Evolutionary conservation across 805 yeast species (phyloP).

Genomic region (Aciculoconidium aculeatum): DNA sequence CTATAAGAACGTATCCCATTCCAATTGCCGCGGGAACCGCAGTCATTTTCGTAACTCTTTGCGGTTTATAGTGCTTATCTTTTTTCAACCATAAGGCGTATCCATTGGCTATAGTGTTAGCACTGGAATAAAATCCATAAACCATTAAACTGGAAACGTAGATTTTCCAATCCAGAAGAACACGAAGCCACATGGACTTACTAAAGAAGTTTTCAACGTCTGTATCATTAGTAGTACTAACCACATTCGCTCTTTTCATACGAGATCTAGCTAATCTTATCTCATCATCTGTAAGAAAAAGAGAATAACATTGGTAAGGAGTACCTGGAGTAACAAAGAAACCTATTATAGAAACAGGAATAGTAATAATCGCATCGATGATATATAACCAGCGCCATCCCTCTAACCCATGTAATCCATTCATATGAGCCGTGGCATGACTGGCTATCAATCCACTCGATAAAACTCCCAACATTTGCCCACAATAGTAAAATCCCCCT

Average conservation of each 20-base stretch:
- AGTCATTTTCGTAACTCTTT: slow-evolving; percentile 45
- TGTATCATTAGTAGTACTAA: slow-evolving; percentile 9
- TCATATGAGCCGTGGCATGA: slow-evolving; percentile 26
- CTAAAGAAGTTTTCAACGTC: slow-evolving; percentile 17
- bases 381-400: slow-evolving; percentile 45
- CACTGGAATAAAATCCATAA: no score
- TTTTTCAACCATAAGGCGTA: slow-evolving; percentile 6
- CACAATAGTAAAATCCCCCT: slow-evolving; percentile 26
- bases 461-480: slow-evolving; percentile 11
- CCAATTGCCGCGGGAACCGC: slow-evolving; percentile 58
- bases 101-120: no score
- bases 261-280: slow-evolving; percentile 6
- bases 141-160: slow-evolving; percentile 11
- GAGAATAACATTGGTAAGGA: slow-evolving; percentile 2
- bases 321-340: slow-evolving; percentile 27
- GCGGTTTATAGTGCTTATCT: slow-evolving; percentile 32
- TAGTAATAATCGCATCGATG: slow-evolving; percentile 51
- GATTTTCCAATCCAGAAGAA: slow-evolving; percentile 7
- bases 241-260: slow-evolving; percentile 14
- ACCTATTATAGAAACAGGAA: slow-evolving; percentile 54
- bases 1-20: no score
- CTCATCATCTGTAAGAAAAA: slow-evolving; percentile 2
- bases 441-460: slow-evolving; percentile 11
- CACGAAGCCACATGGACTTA: no score
- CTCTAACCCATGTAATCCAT: slow-evolving; percentile 41